Evolutionary conservation across 2,329 filamentous ascomycete species (phyloP).

Genomic region (Sporothrix protearum): DNA sequence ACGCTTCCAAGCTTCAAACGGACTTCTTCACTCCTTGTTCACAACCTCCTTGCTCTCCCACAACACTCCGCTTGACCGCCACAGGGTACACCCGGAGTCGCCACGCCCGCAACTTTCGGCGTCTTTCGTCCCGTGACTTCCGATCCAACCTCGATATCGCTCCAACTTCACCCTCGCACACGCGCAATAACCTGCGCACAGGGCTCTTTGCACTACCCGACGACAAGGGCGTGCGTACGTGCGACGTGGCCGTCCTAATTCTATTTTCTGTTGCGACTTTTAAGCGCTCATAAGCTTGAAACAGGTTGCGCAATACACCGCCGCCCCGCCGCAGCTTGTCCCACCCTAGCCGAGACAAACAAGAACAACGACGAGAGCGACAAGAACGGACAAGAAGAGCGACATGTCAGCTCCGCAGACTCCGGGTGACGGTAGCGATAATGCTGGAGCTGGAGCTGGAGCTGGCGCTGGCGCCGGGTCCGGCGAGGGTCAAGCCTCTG

Average conservation of each 20-base stretch:
- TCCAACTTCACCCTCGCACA: not conserved
- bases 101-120: conserved; percentile 1
- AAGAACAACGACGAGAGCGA: not conserved
- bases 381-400: not conserved
- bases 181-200: conserved; percentile 8
- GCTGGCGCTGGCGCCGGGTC: not conserved
- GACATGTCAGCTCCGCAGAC: conserved; percentile 19
- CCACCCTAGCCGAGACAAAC: conserved; percentile 7
- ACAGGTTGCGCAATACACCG: conserved; percentile 12
- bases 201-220: not conserved
- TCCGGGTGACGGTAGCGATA: not conserved
- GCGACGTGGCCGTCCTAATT: not conserved
- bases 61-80: conserved; percentile 1
- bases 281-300: not conserved
- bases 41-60: not conserved
- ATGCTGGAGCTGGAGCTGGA: not conserved
- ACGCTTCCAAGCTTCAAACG: not conserved
- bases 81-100: not conserved
- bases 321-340: not conserved
- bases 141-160: not conserved
- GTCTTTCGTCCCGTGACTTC: conserved; percentile 2
- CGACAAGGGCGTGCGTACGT: not conserved
- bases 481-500: not conserved
- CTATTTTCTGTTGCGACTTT: not conserved
- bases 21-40: not conserved